These are phyloP conservation scores for Trypanosoma avium DNA, from an alignment of 208 protist genomes.

Conservation along the genomic window DNA sequence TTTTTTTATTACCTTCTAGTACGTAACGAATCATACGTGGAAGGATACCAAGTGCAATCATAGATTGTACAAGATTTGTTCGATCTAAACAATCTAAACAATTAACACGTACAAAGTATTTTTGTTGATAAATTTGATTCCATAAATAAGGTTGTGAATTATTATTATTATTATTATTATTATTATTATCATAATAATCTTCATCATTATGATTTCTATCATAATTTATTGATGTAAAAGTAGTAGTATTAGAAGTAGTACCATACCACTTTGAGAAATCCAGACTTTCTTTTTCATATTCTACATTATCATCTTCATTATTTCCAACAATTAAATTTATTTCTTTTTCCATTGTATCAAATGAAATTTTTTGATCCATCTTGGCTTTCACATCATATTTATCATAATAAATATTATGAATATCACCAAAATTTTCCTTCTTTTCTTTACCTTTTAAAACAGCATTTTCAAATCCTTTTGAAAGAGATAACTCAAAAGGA, in stretches of 20 bases:
- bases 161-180: background rate
- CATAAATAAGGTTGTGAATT: background rate
- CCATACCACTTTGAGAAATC: constrained; percentile 24
- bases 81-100: constrained; percentile 87
- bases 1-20: background rate
- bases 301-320: background rate
- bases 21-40: constrained; percentile 58
- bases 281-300: too few species aligned
- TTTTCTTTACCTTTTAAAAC: constrained; percentile 22
- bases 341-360: constrained; percentile 34
- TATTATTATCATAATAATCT: background rate
- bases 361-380: constrained; percentile 31
- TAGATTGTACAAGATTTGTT: constrained; percentile 73
- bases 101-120: constrained; percentile 56
- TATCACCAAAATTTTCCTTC: background rate
- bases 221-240: too few species aligned
- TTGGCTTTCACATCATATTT: constrained; percentile 63
- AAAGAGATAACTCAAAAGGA: constrained; percentile 49
- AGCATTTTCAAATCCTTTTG: constrained; percentile 49
- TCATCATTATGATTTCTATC: too few species aligned
- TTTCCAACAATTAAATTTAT: constrained; percentile 11
- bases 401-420: constrained; percentile 24
- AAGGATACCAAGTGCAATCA: constrained; percentile 43
- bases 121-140: constrained; percentile 9
- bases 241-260: background rate